phyloP scores from a whole-genome alignment of 2,329 filamentous ascomycete genomes.

The Gnomoniopsis sp. region DNA sequence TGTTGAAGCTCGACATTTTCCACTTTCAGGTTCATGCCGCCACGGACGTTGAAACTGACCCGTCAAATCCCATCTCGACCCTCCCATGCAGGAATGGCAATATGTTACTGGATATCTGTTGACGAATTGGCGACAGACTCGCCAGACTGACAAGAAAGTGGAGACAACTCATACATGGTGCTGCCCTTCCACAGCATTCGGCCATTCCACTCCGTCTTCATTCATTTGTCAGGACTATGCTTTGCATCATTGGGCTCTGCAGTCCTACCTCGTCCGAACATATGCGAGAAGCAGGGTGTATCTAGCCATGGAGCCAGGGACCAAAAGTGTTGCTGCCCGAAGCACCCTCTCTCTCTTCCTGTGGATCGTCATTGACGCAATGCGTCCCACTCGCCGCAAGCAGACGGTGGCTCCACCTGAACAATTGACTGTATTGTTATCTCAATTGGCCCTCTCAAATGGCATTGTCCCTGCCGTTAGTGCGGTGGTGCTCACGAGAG shows the following conservation, averaged over 20 bases:
- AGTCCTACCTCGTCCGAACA: slow-evolving; percentile 23
- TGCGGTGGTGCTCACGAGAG: background rate
- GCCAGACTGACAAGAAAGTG: slow-evolving; percentile 21
- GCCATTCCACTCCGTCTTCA: slow-evolving; percentile 20
- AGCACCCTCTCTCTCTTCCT: slow-evolving; percentile 21
- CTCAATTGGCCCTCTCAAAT: background rate
- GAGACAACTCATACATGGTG: slow-evolving; percentile 7
- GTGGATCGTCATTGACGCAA: slow-evolving; percentile 32
- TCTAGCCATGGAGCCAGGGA: slow-evolving; percentile 27
- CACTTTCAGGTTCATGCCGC: slow-evolving; percentile 11
- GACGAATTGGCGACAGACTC: slow-evolving; percentile 16
- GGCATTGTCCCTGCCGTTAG: background rate
- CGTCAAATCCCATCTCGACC: slow-evolving; percentile 5
- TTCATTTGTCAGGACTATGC: slow-evolving; percentile 17
- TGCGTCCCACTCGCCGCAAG: background rate
- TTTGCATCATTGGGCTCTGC: slow-evolving; percentile 26
- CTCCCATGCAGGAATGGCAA: slow-evolving; percentile 8
- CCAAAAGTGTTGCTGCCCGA: slow-evolving; percentile 41
- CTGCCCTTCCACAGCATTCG: slow-evolving; percentile 26
- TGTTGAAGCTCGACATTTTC: slow-evolving; percentile 11
- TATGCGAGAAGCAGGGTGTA: slow-evolving; percentile 26
- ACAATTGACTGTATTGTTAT: background rate
- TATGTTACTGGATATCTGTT: background rate
- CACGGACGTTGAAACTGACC: slow-evolving; percentile 9
- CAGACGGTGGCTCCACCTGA: background rate